phyloP scores from a whole-genome alignment of 257 asterid species.

The Rhazya stricta region DNA sequence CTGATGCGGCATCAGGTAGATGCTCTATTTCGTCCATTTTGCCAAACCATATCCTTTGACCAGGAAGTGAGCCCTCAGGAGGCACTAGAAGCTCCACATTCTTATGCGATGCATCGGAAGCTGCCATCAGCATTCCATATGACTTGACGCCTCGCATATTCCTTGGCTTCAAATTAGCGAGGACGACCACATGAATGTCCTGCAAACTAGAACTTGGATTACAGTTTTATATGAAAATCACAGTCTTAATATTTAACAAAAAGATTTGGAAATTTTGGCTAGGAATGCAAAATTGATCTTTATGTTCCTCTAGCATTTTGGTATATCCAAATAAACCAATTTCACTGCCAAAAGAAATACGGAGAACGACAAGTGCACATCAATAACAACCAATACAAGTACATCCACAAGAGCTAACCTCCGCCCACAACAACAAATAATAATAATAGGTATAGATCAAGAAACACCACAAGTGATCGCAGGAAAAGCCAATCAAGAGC shows the following conservation, averaged over 20 bases:
- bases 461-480: neutral
- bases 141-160: conserved; percentile 97
- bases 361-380: no score
- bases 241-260: neutral
- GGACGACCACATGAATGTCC: conserved; percentile 73
- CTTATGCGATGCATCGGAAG: conserved; percentile 82
- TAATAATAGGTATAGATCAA: neutral
- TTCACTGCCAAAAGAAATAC: neutral
- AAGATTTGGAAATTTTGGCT: neutral
- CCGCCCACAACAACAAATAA: no score
- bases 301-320: neutral
- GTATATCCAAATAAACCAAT: neutral
- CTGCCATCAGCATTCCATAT: conserved; percentile 93
- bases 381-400: no score
- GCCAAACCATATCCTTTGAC: conserved; percentile 96
- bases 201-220: conserved; percentile 27
- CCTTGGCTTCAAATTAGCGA: conserved; percentile 92
- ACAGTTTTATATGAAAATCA: neutral
- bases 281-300: neutral
- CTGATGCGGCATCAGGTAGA: conserved; percentile 78
- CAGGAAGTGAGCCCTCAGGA: conserved; percentile 73
- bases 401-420: no score
- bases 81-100: conserved; percentile 87
- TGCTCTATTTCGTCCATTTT: conserved; percentile 52
- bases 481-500: no score